Evolutionary conservation across 2,329 filamentous ascomycete species (phyloP), one percentile per base, ranked within the genome.

Genomic region (Davidsoniella neocaledoniae): DNA sequence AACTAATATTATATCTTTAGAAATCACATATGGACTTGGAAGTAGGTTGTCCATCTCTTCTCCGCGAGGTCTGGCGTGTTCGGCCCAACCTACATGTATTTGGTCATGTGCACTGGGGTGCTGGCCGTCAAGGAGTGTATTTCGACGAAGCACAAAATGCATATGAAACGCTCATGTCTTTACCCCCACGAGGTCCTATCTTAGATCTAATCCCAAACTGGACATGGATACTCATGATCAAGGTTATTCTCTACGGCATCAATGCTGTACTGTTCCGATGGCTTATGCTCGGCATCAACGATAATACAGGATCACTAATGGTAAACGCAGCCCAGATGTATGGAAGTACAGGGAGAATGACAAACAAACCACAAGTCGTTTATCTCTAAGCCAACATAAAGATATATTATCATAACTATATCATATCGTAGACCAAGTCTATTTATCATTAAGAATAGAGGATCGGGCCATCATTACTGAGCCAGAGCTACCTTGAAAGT

Each of bases 51-150:
- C 74, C 78, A 5, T 72, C 75, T 50, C 71, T 94, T 5, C 70
- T 90, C 5, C 64, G 70, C 12, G 86, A 93, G 58, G 63, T 83
- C 16, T 85, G 82, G 78, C 75, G 82, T 36, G 77, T 86, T 9
- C 78, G 76, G 54, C 87, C 87, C 0, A 69, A 69, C 10, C 66
- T 94, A 12, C 86, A 94, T 62, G 73, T 94, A 44, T 94, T 91
- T 61, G 87, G 86, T 1, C 87, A 94, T 63, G 74, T 88, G 21
- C 87, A 94, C 65, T 82, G 73, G 59, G 83, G 77, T 7, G 74
- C 82, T 43, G 87, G 86, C 14, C 68, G 68, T 41, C 78, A 87
- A 58, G 63, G 77, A 0, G 71, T 83, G 8, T 82, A 77, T 64
- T 94, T 83, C 71, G 85, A 91, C 61, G 73, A 78, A 23, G 74